These are phyloP conservation scores for Dimocarpus longan DNA, from an alignment of 345 rosid species.

Conservation along the genomic window DNA sequence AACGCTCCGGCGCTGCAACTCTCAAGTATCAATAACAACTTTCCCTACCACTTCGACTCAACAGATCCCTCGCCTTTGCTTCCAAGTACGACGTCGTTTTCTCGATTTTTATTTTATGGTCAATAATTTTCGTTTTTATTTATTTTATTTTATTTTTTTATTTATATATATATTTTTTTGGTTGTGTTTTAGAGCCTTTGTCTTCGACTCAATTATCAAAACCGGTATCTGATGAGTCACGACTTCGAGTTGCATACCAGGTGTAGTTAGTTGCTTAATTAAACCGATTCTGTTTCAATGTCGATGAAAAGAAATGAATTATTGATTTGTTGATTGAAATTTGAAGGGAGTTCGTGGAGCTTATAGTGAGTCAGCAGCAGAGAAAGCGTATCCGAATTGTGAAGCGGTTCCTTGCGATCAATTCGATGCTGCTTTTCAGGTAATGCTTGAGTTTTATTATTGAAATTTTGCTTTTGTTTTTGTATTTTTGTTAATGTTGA, in stretches of 20 bases:
- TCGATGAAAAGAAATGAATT: neutral
- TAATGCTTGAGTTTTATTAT: conserved; percentile 23
- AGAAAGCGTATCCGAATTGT: conserved; percentile 92
- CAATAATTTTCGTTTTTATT: neutral
- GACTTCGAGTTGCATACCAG: conserved; percentile 97
- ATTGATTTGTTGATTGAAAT: conserved; percentile 14
- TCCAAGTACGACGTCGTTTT: conserved; percentile 52
- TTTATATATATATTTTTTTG: neutral
- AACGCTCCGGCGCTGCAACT: conserved; percentile 42
- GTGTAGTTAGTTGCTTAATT: conserved; percentile 43
- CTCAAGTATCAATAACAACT: conserved; percentile 37
- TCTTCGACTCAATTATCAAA: conserved; percentile 55
- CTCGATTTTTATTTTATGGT: neutral
- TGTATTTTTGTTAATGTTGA: neutral
- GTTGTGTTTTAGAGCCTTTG: conserved; percentile 60
- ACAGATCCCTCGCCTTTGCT: conserved; percentile 47
- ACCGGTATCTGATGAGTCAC: conserved; percentile 59
- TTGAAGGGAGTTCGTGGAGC: conserved; percentile 90
- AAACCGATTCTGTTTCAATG: neutral
- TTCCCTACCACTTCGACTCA: conserved; percentile 22
- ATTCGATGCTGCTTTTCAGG: conserved; percentile 94
- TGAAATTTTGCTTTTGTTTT: neutral
- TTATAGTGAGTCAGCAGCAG: conserved; percentile 92
- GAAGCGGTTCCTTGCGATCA: conserved; percentile 97
- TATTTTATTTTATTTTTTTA: neutral